Percentiles rank a stretch among this genome's conserved stretches.
phyloP scores from a whole-genome alignment of 108 stramenopile genomes.

The Skeletonema potamos region DNA sequence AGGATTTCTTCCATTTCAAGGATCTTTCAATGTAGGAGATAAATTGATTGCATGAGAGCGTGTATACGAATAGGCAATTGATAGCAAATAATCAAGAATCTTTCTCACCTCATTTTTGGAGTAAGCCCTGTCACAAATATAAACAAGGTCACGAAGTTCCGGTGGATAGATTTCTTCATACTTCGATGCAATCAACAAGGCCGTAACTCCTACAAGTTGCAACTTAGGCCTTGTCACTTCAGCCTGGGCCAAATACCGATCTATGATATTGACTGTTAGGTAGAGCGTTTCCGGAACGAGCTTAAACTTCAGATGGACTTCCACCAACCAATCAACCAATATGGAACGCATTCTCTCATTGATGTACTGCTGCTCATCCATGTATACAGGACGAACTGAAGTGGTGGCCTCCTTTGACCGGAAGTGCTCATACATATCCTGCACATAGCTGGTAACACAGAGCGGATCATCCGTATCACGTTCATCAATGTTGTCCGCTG shows the following conservation, averaged over 20 bases:
- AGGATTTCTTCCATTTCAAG: conserved; percentile 92
- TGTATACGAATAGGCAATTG: not conserved
- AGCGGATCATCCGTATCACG: conserved; percentile 94
- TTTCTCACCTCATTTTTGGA: conserved; percentile 70
- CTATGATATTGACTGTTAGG: conserved; percentile 97
- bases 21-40: conserved; percentile 51
- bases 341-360: conserved; percentile 96
- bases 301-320: conserved; percentile 98
- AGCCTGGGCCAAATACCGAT: conserved; percentile 85
- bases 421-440: conserved; percentile 95
- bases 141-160: conserved; percentile 95
- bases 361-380: conserved; percentile 85
- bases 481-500: conserved; percentile 92
- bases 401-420: conserved; percentile 77
- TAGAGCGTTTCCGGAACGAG: conserved; percentile 97
- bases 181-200: conserved; percentile 96
- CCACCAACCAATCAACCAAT: conserved; percentile 98
- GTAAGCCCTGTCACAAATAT: conserved; percentile 96
- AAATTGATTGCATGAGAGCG: not conserved
- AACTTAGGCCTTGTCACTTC: conserved; percentile 82
- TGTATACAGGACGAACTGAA: conserved; percentile 85
- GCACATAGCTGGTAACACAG: conserved; percentile 94
- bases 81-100: not conserved
- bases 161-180: conserved; percentile 99
- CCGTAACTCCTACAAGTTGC: conserved; percentile 98